These are phyloP conservation scores for Thelephora aurantiotincta DNA, from an alignment of 768 basidiomycete genomes.

Conservation along the genomic window DNA sequence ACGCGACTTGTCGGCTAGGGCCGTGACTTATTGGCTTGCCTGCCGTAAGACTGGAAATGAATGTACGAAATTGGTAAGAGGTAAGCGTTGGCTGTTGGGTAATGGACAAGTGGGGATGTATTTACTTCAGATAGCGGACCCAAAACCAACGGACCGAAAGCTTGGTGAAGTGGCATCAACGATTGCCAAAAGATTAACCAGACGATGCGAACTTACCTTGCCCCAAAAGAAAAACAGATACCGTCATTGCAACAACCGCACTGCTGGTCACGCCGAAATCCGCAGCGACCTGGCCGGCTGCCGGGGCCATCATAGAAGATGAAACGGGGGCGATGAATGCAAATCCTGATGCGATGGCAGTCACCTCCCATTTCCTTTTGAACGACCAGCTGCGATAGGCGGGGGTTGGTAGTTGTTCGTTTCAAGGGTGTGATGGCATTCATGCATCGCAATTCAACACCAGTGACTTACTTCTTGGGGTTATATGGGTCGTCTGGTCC, in stretches of 20 bases:
- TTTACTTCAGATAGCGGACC: conserved; percentile 19
- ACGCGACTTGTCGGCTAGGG: not conserved
- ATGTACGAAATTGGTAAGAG: conserved; percentile 58
- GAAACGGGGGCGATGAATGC: conserved; percentile 57
- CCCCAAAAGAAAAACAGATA: conserved; percentile 41
- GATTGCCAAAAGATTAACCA: not conserved
- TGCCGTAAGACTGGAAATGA: conserved; percentile 32
- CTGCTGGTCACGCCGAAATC: conserved; percentile 39
- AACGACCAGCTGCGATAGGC: conserved; percentile 34
- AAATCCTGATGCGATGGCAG: conserved; percentile 48
- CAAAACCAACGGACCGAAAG: conserved; percentile 21
- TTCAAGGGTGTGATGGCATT: conserved; percentile 2
- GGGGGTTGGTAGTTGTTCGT: too few species aligned
- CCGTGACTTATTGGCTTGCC: not conserved
- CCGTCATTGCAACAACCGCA: conserved; percentile 38
- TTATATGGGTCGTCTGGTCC: conserved; percentile 21
- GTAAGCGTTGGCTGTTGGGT: too few species aligned
- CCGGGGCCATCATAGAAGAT: conserved; percentile 63
- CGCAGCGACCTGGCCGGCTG: conserved; percentile 30
- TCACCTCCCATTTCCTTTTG: conserved; percentile 48
- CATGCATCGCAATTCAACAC: not conserved
- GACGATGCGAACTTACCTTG: conserved; percentile 28
- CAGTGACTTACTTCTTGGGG: conserved; percentile 17
- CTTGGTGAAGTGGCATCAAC: too few species aligned
- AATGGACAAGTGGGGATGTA: too few species aligned